Conservation (phyloP, 345 rosid species). For the Anacardium occidentale region DNA sequence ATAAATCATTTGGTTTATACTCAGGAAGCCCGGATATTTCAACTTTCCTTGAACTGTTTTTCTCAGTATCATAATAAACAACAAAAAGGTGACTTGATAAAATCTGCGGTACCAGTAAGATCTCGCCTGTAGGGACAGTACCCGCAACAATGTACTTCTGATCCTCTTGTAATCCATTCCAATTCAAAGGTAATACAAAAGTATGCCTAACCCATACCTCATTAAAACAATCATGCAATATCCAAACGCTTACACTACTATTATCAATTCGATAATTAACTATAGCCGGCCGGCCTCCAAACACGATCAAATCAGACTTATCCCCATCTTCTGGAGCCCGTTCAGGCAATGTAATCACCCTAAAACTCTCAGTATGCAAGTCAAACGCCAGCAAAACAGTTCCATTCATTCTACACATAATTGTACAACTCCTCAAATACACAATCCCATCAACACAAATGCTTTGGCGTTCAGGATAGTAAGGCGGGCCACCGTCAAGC, state of each 20-base stretch:
- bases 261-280: not conserved
- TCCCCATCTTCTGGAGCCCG: not conserved
- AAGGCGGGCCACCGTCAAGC: constrained; percentile 12
- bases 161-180: not conserved
- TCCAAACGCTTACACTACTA: not conserved
- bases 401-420: no score
- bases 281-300: constrained; percentile 11
- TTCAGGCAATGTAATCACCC: constrained; percentile 1
- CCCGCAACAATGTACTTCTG: constrained; percentile 15
- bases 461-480: constrained; percentile 16
- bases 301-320: constrained; percentile 7
- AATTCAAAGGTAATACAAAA: not conserved
- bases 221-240: not conserved
- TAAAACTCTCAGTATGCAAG: constrained; percentile 8
- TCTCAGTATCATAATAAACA: not conserved
- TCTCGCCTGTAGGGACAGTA: constrained; percentile 1
- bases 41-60: constrained; percentile 6
- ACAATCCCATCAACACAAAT: constrained; percentile 21
- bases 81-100: constrained; percentile 10
- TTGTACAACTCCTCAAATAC: constrained; percentile 17
- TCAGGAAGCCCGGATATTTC: constrained; percentile 15
- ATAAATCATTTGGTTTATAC: constrained; percentile 10
- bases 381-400: constrained; percentile 18
- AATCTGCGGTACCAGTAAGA: constrained; percentile 15
- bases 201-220: not conserved